A percentile compares a stretch with the other conserved stretches of the same genome.
phyloP scores from a whole-genome alignment of 306 rosid species.

The Fragaria nilgerrensis region DNA sequence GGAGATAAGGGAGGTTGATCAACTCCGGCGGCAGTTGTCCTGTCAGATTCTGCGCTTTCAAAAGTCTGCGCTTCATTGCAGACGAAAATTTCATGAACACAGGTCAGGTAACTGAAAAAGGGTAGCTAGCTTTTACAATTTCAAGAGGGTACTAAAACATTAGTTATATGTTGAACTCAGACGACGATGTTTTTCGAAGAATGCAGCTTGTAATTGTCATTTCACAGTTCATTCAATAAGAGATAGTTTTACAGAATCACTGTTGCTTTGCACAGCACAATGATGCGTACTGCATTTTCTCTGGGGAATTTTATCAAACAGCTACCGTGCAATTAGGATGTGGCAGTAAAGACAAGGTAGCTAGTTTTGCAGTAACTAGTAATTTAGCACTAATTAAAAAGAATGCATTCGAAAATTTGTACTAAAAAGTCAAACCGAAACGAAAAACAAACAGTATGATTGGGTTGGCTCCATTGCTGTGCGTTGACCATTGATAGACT shows the following conservation, averaged over 20 bases:
- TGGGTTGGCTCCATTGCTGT: not conserved
- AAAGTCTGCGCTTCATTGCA: constrained; percentile 30
- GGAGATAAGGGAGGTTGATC: constrained; percentile 41
- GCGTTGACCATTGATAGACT: not conserved
- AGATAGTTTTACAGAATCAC: not conserved
- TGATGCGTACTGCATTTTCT: not conserved
- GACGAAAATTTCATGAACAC: not conserved
- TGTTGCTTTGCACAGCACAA: not conserved
- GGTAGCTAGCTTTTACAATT: not conserved
- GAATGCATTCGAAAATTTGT: not conserved
- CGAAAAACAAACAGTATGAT: not conserved
- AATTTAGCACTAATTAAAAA: no score
- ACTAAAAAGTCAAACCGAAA: not conserved
- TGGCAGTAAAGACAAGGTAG: not conserved
- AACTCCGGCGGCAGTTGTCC: constrained; percentile 59
- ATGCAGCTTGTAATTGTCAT: not conserved
- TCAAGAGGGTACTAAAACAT: not conserved
- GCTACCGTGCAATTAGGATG: not conserved
- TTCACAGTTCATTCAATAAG: no score
- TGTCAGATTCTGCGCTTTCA: constrained; percentile 42
- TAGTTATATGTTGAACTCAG: not conserved
- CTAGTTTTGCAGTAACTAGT: not conserved
- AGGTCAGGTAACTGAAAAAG: not conserved
- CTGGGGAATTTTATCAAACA: not conserved
- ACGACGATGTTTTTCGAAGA: not conserved